A percentile compares a stretch with the other conserved stretches of the same genome.
Evolutionary conservation across 495 filamentous ascomycete genomes (phyloP).

Genomic region (Chaetomium cochliodes): DNA sequence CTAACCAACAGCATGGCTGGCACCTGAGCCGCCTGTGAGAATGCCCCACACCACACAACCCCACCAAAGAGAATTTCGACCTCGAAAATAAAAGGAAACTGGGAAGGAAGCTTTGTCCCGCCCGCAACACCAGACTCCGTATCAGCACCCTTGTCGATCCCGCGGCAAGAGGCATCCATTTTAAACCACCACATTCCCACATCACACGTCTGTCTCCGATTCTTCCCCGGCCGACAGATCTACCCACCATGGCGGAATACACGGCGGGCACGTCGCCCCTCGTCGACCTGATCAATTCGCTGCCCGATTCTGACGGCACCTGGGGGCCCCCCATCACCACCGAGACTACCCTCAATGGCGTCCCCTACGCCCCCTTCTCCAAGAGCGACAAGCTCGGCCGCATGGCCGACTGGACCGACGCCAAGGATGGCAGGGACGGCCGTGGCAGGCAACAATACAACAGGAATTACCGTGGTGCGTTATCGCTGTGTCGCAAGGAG

Average conservation of each 20-base stretch:
- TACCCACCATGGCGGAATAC: conserved; percentile 31
- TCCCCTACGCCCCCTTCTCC: conserved; percentile 95
- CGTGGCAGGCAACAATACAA: conserved; percentile 83
- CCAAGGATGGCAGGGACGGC: conserved; percentile 75
- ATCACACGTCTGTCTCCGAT: neutral
- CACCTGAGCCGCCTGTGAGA: neutral
- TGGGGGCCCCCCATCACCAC: conserved; percentile 83
- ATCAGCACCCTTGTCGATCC: neutral
- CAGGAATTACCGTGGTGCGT: conserved; percentile 82
- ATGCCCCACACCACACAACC: conserved; percentile 30
- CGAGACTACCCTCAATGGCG: conserved; percentile 86
- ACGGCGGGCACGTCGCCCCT: conserved; percentile 39
- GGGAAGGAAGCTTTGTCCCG: conserved; percentile 5
- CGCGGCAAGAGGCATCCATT: neutral
- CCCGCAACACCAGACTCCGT: neutral
- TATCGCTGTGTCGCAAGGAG: neutral
- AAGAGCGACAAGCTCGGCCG: conserved; percentile 98
- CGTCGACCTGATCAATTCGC: conserved; percentile 55
- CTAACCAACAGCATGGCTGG: no score
- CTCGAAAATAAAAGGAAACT: conserved; percentile 9
- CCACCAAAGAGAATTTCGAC: conserved; percentile 25
- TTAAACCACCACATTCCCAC: neutral
- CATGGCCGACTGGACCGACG: conserved; percentile 99
- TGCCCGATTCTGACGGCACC: conserved; percentile 60
- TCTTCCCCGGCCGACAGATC: neutral